Evolutionary conservation across 228 moss, liverwort and hornwort species (phyloP).

Genomic region (Sphagnum fallax): DNA sequence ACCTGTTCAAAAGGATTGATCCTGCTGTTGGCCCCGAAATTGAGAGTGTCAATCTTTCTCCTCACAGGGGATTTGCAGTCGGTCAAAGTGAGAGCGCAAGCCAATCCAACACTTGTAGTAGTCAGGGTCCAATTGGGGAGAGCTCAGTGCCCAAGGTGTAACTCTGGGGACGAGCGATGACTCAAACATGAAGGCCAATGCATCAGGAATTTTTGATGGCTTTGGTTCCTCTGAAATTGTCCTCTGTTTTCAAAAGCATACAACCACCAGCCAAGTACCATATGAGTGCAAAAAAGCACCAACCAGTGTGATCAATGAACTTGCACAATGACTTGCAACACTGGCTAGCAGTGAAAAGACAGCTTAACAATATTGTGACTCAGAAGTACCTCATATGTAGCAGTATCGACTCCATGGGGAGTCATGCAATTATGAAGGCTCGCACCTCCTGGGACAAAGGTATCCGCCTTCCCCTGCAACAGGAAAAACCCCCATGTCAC

Average conservation of each 20-base stretch:
- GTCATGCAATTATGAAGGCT: conserved; percentile 98
- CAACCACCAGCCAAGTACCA: too few relatives aligned
- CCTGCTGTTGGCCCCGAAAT: too few relatives aligned
- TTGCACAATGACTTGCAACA: too few relatives aligned
- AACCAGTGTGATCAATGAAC: too few relatives aligned
- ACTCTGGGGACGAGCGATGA: conserved; percentile 79
- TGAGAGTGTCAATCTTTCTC: background rate
- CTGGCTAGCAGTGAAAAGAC: too few relatives aligned
- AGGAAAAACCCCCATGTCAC: background rate
- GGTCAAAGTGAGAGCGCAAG: conserved; percentile 85
- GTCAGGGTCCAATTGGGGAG: conserved; percentile 72
- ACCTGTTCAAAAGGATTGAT: too few relatives aligned
- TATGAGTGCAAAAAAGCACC: too few relatives aligned
- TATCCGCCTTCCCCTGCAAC: conserved; percentile 83
- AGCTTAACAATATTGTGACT: background rate
- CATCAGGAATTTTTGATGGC: conserved; percentile 77
- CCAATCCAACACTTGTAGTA: conserved; percentile 98
- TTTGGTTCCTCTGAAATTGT: conserved; percentile 76
- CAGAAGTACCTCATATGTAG: conserved; percentile 73
- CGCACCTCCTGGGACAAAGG: conserved; percentile 84
- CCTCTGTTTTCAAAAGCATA: conserved; percentile 33
- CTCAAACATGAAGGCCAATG: conserved; percentile 97
- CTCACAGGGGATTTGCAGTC: conserved; percentile 18
- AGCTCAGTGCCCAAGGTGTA: conserved; percentile 56
- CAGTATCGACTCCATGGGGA: conserved; percentile 90